These are phyloP conservation scores for Sonneratia caseolaris DNA, from an alignment of 345 rosid genomes.

Conservation along the genomic window DNA sequence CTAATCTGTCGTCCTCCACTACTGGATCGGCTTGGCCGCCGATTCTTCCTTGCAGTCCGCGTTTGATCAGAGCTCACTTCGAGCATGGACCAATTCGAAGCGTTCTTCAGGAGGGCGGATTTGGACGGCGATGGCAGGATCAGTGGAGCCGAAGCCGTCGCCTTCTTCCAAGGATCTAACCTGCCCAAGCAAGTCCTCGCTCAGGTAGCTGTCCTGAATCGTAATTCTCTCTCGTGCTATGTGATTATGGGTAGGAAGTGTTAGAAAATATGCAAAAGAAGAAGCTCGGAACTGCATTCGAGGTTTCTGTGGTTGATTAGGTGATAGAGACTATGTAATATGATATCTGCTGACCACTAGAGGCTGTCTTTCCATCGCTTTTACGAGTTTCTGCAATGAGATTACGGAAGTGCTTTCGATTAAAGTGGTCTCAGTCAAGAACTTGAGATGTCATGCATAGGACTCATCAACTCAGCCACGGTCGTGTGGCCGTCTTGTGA, in stretches of 20 bases:
- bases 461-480: not conserved
- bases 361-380: not conserved
- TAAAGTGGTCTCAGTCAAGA: not conserved
- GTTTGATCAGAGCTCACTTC: slow-evolving; percentile 7
- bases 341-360: not conserved
- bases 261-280: not conserved
- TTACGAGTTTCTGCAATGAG: not conserved
- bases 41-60: not conserved
- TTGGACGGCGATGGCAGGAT: slow-evolving; percentile 90
- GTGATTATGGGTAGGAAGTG: not conserved
- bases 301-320: not conserved
- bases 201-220: slow-evolving; percentile 37
- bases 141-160: slow-evolving; percentile 87
- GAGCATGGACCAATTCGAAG: slow-evolving; percentile 73
- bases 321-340: not conserved
- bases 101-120: slow-evolving; percentile 80
- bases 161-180: slow-evolving; percentile 85
- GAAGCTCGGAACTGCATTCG: not conserved
- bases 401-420: not conserved
- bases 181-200: slow-evolving; percentile 83
- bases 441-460: not conserved
- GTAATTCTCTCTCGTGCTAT: not conserved
- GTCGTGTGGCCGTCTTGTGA: not conserved
- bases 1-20: not conserved
- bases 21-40: not conserved